Evolutionary conservation across 805 yeast genomes (phyloP), one percentile per base, ranked within the genome.

Genomic region (Candida piceae): DNA sequence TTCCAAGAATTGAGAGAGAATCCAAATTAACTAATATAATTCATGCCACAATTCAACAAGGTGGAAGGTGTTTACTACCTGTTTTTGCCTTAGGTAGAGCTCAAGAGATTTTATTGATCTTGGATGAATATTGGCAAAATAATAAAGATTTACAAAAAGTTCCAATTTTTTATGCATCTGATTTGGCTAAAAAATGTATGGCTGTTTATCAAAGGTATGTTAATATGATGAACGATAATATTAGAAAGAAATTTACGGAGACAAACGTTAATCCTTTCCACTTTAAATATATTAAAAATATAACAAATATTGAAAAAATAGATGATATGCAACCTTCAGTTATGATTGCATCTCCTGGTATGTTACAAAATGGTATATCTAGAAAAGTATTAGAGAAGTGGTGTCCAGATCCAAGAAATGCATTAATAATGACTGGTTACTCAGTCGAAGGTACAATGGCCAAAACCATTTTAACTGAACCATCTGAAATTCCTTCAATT

Each of bases 361-460:
- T 93, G 99, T 68, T 93, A 33, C 98, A 90, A 58, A 89, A 84
- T 57, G 99, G 99, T 44, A 80, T 89, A 3, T 87, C 97, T 0
- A 71, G 99, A 49, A 93, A 84, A 49, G 67, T 93, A 16, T 69
- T 93, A 20, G 99, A 93, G 55, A 77, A 83, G 58, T 93, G 99
- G 99, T 89, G 95, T 5, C 98, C 99, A 0, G 97, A 93, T 52
- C 84, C 94, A 3, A 82, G 86, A 53, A 93, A 93, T 51, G 69
- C 94, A 3, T 79, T 88, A 18, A 74, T 93, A 16, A 62, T 93
- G 57, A 93, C 99, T 0, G 99, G 99, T 66, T 93, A 93, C 60
- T 89, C 97, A 6, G 95, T 93, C 7, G 99, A 93, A 56, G 99
- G 99, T 15, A 93, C 98, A 1, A 78, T 93, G 86, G 99, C 98